phyloP scores from a whole-genome alignment of 2,329 filamentous ascomycete species.

The Aspergillus sp. region DNA sequence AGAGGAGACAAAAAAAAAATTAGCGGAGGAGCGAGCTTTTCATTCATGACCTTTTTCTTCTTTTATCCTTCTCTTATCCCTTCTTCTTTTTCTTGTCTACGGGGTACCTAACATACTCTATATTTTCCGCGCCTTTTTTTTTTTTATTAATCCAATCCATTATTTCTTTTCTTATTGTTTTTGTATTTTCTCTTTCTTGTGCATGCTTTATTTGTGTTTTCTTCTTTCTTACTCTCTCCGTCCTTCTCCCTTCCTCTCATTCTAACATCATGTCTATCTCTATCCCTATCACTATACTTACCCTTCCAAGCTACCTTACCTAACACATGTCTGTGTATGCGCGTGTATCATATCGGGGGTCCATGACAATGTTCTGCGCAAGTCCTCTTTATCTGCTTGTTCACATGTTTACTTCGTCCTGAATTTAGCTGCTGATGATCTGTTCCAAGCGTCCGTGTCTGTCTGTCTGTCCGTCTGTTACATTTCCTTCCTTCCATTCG shows the following conservation, averaged over 20 bases:
- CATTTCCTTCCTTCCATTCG: not conserved
- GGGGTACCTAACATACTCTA: constrained; percentile 2
- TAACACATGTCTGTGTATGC: not conserved
- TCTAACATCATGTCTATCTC: not conserved
- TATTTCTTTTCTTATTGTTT: constrained; percentile 4
- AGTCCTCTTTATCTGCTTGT: not conserved
- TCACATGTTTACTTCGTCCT: not conserved
- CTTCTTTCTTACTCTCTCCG: constrained; percentile 1
- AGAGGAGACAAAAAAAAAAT: not conserved
- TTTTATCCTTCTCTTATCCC: constrained; percentile 7
- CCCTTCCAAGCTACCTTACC: not conserved
- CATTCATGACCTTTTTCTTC: constrained; percentile 4
- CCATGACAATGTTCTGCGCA: not conserved
- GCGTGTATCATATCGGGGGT: constrained; percentile 2
- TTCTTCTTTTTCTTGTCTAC: not conserved
- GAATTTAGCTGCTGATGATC: not conserved
- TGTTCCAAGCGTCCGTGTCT: not conserved
- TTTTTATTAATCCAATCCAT: not conserved
- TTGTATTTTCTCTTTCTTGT: constrained; percentile 7
- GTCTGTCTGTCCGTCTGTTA: no score
- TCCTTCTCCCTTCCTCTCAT: constrained; percentile 5
- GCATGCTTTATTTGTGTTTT: not conserved
- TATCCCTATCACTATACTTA: not conserved
- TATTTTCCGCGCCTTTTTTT: not conserved
- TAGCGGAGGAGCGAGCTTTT: not conserved